Evolutionary conservation across 768 basidiomycete species (phyloP), one percentile per base, ranked within the genome.

Genomic region (Rhizopogon vinicolor): DNA sequence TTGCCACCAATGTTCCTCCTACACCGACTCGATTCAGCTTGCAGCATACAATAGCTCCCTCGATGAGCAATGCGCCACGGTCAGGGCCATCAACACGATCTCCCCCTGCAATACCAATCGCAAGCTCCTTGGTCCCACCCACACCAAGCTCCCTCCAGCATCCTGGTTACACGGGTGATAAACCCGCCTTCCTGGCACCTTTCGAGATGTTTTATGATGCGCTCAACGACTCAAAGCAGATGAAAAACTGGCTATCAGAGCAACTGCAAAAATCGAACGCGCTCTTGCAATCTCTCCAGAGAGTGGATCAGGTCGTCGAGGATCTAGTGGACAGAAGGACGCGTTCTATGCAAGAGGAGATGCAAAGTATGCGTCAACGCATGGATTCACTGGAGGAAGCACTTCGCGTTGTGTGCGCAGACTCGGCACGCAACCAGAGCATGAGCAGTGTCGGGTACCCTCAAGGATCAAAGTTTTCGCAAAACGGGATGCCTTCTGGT

Each of bases 181-280:
- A 87, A 66, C 74, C 81, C 1, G 85, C 89, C 18, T 94, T 94
- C 68, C 72, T 94, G 46, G 83, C 86, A 0, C 91, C 89, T 3
- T 94, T 93, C 60, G 89, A 87, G 63, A 69, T 79, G 51, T 93
- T 94, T 69, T 94, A 92, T 65, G 91, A 93, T 56, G 86, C 90
- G 3, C 80, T 94, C 33, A 80, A 85, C 53, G 92, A 92, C 67
- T 84, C 87, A 14, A 85, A 83, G 64, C 83, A 89, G 63, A 80
- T 93, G 55, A 91, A 92, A 71, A 63, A 67, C 39, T 91, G 90
- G 86, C 76, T 93, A 7, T 74, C 77, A 22, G 87, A 89, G 44
- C 90, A 93, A 69, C 71, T 92, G 35, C 78, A 82, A 58, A 82
- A 80, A 64, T 84, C 85, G 37, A 81, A 79, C 52, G 60, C 78